These are phyloP conservation scores for Penicillium olsonii DNA, from an alignment of 2,329 filamentous ascomycete species.

Conservation along the genomic window DNA sequence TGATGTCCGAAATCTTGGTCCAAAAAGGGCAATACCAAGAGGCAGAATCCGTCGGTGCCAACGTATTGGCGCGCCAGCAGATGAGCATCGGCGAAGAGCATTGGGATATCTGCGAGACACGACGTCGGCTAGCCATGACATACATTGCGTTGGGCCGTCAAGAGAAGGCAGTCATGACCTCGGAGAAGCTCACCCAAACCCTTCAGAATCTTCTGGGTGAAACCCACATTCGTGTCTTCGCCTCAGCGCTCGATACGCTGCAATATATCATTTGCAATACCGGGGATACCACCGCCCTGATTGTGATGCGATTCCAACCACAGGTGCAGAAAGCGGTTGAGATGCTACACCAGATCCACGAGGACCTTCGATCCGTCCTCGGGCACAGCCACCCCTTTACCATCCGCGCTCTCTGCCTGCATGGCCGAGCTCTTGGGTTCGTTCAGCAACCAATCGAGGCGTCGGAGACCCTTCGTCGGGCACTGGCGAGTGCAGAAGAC, in stretches of 20 bases:
- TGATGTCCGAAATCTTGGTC: constrained; percentile 30
- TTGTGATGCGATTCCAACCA: constrained; percentile 12
- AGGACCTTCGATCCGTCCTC: constrained; percentile 23
- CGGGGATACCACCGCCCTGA: constrained; percentile 1
- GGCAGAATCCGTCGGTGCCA: constrained; percentile 32
- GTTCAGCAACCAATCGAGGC: constrained; percentile 20
- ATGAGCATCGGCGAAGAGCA: constrained; percentile 36
- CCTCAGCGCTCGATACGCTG: constrained; percentile 22
- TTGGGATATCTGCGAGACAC: constrained; percentile 32
- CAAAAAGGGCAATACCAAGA: constrained; percentile 29
- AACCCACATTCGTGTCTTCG: constrained; percentile 29
- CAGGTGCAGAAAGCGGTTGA: constrained; percentile 21
- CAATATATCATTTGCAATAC: constrained; percentile 28
- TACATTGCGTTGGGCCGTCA: constrained; percentile 26
- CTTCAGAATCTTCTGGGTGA: constrained; percentile 27
- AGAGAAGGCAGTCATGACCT: constrained; percentile 24
- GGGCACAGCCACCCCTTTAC: constrained; percentile 25
- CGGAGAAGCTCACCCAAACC: constrained; percentile 24
- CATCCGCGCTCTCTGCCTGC: constrained; percentile 27
- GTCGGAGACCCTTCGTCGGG: constrained; percentile 33
- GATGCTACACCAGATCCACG: constrained; percentile 15
- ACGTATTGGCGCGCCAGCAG: constrained; percentile 34
- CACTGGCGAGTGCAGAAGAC: constrained; percentile 31
- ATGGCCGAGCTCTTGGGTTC: constrained; percentile 23
- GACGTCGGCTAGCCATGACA: constrained; percentile 27